Conservation (phyloP, 352 stramenopile species). For the Phytophthora sp. region DNA sequence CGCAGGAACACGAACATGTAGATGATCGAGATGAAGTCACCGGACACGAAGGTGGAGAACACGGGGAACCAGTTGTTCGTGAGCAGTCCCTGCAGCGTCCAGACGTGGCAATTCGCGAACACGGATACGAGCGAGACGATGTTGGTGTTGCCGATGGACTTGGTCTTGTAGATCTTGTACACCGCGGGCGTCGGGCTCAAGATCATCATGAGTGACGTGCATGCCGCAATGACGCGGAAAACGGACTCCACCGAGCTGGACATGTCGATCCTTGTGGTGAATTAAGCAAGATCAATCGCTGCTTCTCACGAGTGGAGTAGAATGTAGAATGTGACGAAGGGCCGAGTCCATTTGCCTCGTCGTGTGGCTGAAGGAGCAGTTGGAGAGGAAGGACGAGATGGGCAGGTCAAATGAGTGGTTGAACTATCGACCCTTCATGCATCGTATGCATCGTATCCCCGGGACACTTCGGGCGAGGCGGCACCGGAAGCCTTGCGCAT, state of each 20-base stretch:
- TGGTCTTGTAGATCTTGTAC: slow-evolving; percentile 51
- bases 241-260: slow-evolving; percentile 33
- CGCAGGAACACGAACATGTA: slow-evolving; percentile 39
- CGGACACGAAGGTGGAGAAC: slow-evolving; percentile 40
- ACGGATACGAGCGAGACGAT: slow-evolving; percentile 51
- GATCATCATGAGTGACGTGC: slow-evolving; percentile 51
- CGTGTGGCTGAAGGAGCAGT: slow-evolving; percentile 1
- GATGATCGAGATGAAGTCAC: slow-evolving; percentile 34
- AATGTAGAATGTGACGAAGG: slow-evolving; percentile 23
- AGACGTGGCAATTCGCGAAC: slow-evolving; percentile 51
- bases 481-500: slow-evolving; percentile 16
- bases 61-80: slow-evolving; percentile 45
- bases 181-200: slow-evolving; percentile 45
- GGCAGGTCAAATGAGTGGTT: slow-evolving; percentile 17
- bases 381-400: slow-evolving; percentile 22
- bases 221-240: slow-evolving; percentile 40
- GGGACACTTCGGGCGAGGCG: background rate
- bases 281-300: background rate
- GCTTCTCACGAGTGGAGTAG: background rate
- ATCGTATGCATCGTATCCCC: slow-evolving; percentile 1
- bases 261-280: slow-evolving; percentile 15
- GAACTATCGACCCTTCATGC: slow-evolving; percentile 13
- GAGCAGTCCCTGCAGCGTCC: slow-evolving; percentile 52
- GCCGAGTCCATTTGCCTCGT: slow-evolving; percentile 1
- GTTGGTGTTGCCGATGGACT: slow-evolving; percentile 42